A percentile compares a stretch with the other conserved stretches of the same genome.
Conservation (phyloP, 306 rosid species). For the Prunus mongolica region DNA sequence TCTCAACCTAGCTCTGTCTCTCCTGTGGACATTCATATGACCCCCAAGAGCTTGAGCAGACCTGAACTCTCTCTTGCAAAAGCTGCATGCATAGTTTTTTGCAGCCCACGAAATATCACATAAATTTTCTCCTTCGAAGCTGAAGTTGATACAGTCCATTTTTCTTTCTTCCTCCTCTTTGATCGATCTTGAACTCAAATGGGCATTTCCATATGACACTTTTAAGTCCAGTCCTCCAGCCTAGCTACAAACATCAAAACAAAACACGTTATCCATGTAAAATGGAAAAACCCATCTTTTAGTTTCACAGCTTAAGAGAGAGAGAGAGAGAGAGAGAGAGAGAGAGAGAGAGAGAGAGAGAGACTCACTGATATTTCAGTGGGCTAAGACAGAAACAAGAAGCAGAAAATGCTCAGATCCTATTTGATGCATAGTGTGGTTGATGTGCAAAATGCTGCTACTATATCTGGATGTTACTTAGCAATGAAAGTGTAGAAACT, state of each 20-base stretch:
- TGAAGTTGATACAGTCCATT: conserved; percentile 24
- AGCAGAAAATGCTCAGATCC: conserved; percentile 23
- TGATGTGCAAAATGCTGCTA: conserved; percentile 36
- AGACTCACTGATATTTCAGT: background rate
- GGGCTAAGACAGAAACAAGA: conserved; percentile 17
- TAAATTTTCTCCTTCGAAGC: conserved; percentile 38
- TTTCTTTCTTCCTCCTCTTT: conserved; percentile 6
- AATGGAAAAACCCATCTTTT: background rate
- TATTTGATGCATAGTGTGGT: conserved; percentile 20
- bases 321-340: conserved; percentile 25
- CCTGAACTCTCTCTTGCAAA: conserved; percentile 77
- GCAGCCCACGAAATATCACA: conserved; percentile 48
- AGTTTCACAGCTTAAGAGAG: conserved; percentile 17
- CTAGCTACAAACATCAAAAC: background rate
- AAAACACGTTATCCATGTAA: background rate
- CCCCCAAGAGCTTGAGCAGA: conserved; percentile 93
- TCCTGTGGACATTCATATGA: conserved; percentile 88
- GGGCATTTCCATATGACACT: conserved; percentile 52
- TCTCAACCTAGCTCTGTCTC: conserved; percentile 77
- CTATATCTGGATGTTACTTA: conserved; percentile 50
- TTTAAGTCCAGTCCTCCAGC: background rate
- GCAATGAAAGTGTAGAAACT: conserved; percentile 43
- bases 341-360: background rate
- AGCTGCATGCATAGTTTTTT: conserved; percentile 60
- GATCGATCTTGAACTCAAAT: conserved; percentile 27